Base-by-base conservation (phyloP, 441 rosid species). In the Viola pubescens region DNA sequence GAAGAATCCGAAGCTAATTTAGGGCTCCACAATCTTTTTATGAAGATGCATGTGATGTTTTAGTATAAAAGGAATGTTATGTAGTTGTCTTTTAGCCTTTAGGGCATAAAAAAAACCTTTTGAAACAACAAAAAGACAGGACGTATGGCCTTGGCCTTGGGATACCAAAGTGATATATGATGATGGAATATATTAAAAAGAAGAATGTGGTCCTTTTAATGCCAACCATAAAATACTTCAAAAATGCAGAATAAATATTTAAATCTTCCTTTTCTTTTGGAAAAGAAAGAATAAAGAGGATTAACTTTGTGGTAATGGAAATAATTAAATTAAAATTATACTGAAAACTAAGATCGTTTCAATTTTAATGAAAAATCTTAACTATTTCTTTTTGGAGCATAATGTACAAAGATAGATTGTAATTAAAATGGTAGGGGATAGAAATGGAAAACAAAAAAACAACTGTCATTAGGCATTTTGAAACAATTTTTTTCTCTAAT, bases 211-310 rank as follows among this genome's bases (percentile, higher is more conserved):
- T 58, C 58, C 63, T 65, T 44, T 6, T 0, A 37, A 10, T 52
- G 69, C 52, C 69, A 45, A 37, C 52, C 68, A 26, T 26, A 26
- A 1, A 26, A 50, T 57, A 50, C 43, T 49, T 7, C 13, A 40
- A 5, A 56, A 64, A 48, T 19, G 3, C 13, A 10, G 14, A 13
- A 16, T 10, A 4, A 41, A 34, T 0, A 16, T 16, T 9, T 3
- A 12, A 2, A 7, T 34, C 12, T 44, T n/a, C 38, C 2, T 40
- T 38, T 34, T 13, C 9, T 62, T 56, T 13, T 54, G 13, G 46
- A 16, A 45, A 54, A 54, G 45, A 54, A 54, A 7, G 4, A 26
- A 56, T 0, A 37, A 0, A 3, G 16, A 7, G 41, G 58, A 26
- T 26, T 26, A 26, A 26, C 34, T 26, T 26, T 26, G 34, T 26